These are phyloP conservation scores for Brassica napus DNA, from an alignment of 345 rosid genomes.

Conservation along the genomic window DNA sequence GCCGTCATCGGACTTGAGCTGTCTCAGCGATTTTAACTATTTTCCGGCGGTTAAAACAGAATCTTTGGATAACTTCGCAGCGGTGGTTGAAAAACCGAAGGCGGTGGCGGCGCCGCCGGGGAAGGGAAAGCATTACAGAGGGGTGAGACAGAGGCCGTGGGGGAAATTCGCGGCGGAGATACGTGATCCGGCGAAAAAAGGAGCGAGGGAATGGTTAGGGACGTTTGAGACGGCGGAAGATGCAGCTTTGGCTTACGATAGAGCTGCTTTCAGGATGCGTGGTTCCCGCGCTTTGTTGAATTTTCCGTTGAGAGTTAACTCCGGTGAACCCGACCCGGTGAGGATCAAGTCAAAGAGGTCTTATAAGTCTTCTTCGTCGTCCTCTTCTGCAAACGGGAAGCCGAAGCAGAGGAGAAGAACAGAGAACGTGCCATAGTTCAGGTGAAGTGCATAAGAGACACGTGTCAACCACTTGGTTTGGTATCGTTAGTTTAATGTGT, in stretches of 20 bases:
- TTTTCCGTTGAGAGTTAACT: conserved; percentile 83
- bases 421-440: conserved; percentile 7
- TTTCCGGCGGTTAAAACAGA: conserved; percentile 42
- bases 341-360: conserved; percentile 75
- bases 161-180: conserved; percentile 99
- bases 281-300: conserved; percentile 91
- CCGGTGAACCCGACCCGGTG: conserved; percentile 94
- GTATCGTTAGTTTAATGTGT: neutral
- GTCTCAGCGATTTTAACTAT: conserved; percentile 20
- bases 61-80: neutral
- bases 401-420: conserved; percentile 65
- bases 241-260: conserved; percentile 96
- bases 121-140: conserved; percentile 84
- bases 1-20: conserved; percentile 31
- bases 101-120: conserved; percentile 31
- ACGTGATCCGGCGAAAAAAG: conserved; percentile 93
- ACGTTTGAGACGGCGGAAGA: conserved; percentile 99
- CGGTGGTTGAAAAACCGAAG: conserved; percentile 8
- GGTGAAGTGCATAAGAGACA: conserved; percentile 36
- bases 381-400: conserved; percentile 48
- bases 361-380: conserved; percentile 31
- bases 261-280: conserved; percentile 93
- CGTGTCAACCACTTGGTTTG: conserved; percentile 39
- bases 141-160: conserved; percentile 98
- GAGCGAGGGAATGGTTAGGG: conserved; percentile 97